These are phyloP conservation scores for Cordyceps cateniannulata DNA, from an alignment of 2,329 filamentous ascomycete genomes.

Conservation along the genomic window DNA sequence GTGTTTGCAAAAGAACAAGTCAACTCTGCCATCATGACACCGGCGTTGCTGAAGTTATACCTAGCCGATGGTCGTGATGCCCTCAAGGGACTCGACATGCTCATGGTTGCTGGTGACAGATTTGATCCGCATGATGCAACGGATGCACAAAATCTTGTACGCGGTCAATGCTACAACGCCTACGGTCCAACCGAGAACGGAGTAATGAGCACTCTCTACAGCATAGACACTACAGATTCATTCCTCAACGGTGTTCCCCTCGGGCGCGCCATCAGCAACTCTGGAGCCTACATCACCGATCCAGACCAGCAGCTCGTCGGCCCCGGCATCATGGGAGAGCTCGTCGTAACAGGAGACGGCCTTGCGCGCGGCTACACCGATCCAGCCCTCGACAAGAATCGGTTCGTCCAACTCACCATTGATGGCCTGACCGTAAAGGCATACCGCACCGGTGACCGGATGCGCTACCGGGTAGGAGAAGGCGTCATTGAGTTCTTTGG, in stretches of 20 bases:
- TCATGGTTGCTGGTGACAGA: conserved; percentile 29
- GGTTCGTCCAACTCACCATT: conserved; percentile 15
- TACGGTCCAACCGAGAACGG: conserved; percentile 23
- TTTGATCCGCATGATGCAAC: conserved; percentile 8
- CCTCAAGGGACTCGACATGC: conserved; percentile 27
- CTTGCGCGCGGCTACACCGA: conserved; percentile 19
- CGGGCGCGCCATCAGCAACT: conserved; percentile 18
- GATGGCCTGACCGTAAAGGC: conserved; percentile 12
- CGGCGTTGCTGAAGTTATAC: conserved; percentile 13
- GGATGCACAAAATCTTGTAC: neutral
- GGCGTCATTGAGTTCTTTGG: conserved; percentile 22
- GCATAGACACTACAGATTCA: neutral
- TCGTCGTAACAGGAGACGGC: conserved; percentile 21
- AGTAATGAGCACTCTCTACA: conserved; percentile 16
- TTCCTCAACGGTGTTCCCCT: conserved; percentile 20
- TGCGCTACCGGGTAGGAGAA: conserved; percentile 18
- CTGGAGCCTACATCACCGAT: conserved; percentile 19
- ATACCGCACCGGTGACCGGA: conserved; percentile 24
- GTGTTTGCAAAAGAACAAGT: conserved; percentile 25
- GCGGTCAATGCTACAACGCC: conserved; percentile 13
- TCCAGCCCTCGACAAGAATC: conserved; percentile 1
- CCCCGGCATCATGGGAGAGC: conserved; percentile 20
- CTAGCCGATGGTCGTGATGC: conserved; percentile 28
- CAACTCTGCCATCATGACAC: conserved; percentile 24
- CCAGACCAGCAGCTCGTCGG: conserved; percentile 15